Evolutionary conservation across 768 basidiomycete genomes (phyloP).

Genomic region (Lentinula lateritia): DNA sequence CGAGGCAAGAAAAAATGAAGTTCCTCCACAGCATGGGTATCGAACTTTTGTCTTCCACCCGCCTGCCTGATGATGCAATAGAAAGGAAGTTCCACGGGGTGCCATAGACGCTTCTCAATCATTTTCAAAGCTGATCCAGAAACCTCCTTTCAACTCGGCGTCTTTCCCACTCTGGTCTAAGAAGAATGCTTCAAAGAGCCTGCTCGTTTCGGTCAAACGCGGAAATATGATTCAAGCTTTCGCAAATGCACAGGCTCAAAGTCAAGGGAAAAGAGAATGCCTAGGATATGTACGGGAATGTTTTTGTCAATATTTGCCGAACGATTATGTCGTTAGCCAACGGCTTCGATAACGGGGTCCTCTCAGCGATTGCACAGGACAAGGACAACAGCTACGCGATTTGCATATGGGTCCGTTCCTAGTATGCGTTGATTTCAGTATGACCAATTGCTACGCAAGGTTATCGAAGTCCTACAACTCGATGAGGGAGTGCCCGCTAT

Average conservation of each 20-base stretch:
- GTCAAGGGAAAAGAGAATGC: background rate
- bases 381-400: slow-evolving; percentile 3
- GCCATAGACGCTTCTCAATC: background rate
- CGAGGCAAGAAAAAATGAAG: background rate
- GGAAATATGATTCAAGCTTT: background rate
- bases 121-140: background rate
- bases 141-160: background rate
- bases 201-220: background rate
- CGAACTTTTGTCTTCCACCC: background rate
- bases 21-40: background rate
- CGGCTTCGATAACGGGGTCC: background rate
- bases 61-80: background rate
- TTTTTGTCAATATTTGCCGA: slow-evolving; percentile 6
- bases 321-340: slow-evolving; percentile 4
- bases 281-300: background rate
- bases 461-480: background rate
- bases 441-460: background rate
- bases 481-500: too few relatives aligned
- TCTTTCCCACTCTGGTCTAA: background rate
- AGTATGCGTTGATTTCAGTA: background rate
- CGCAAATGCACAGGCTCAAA: background rate
- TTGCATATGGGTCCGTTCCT: background rate
- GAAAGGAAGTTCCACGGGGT: background rate
- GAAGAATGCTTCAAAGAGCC: background rate
- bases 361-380: background rate